Percentiles rank a stretch among this genome's conserved stretches.
Conservation (phyloP, 371 early-diverging fungal species). For the Dinochytrium kinnereticum region DNA sequence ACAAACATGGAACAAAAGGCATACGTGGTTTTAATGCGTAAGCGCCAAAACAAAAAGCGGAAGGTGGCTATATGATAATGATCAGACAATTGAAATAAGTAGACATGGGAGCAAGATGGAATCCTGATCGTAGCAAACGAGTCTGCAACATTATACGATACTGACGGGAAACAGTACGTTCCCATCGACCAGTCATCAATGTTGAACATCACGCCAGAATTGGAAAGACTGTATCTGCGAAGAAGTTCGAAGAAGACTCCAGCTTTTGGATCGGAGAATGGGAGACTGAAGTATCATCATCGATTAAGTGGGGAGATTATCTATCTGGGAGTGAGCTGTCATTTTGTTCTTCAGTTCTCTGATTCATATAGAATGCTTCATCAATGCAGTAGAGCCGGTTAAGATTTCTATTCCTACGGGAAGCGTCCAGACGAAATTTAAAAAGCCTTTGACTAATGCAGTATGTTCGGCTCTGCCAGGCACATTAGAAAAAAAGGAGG, state of each 20-base stretch:
- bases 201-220: too few species aligned
- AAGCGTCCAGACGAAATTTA: neutral
- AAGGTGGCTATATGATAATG: neutral
- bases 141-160: neutral
- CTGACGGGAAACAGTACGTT: neutral
- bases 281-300: neutral
- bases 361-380: slow-evolving; percentile 1
- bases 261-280: neutral
- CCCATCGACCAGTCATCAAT: too few species aligned
- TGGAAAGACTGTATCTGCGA: slow-evolving; percentile 73
- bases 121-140: neutral
- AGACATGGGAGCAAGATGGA: slow-evolving; percentile 11
- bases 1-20: neutral
- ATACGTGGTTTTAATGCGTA: neutral
- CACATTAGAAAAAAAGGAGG: neutral
- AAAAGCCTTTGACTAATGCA: neutral
- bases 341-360: neutral
- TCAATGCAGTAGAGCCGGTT: neutral
- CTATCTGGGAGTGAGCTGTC: neutral
- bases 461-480: too few species aligned
- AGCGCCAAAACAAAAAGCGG: neutral
- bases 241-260: neutral
- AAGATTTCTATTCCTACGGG: neutral
- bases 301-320: slow-evolving; percentile 9
- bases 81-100: neutral